Evolutionary conservation across 306 rosid genomes (phyloP), one percentile per base, ranked within the genome.

Genomic region (Casuarina equisetifolia): DNA sequence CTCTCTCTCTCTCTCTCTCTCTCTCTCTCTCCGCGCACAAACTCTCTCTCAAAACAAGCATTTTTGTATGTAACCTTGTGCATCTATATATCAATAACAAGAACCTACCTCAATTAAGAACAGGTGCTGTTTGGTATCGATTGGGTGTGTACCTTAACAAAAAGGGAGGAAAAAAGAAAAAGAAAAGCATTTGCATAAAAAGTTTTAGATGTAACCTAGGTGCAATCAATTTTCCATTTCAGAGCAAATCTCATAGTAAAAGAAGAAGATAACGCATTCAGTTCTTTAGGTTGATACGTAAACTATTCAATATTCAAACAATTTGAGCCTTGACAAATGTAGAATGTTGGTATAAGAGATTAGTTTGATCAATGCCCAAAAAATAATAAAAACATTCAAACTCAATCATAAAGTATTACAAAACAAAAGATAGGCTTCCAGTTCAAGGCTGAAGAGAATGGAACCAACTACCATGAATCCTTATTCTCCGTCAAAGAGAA

Each of bases 391-490:
- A 78, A 54, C 51, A 75, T 36, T 59, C 72, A 79, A 76, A 39
- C 42, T 73, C 82, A 77, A 86, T 69, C 72, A 62, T 45, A 71
- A 79, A 70, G 69, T 42, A 54, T 55, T 35, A 71, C 76, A 79
- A 76, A 76, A 59, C 74, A 80, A 69, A 77, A 62, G 72, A 82
- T 53, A 50, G 79, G 81, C 80, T 72, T 81, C 78, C 89, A 79
- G 66, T 74, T 48, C 81, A 79, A 82, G 46, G 78, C 67, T 57
- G 81, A 76, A 49, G 55, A 67, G 36, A 71, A 81, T 79, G 79
- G 73, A 84, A 84, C 79, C 83, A 82, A 70, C 62, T 73, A 71
- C 76, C 74, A 72, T 85, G 76, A 77, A 71, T 53, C 78, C 80
- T 74, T 67, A 80, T 78, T 48, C 79, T 51, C 70, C 83, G 83